A percentile compares a stretch with the other conserved stretches of the same genome.
Evolutionary conservation across 2,329 filamentous ascomycete species (phyloP).

Genomic region (Nothopassalora personata): DNA sequence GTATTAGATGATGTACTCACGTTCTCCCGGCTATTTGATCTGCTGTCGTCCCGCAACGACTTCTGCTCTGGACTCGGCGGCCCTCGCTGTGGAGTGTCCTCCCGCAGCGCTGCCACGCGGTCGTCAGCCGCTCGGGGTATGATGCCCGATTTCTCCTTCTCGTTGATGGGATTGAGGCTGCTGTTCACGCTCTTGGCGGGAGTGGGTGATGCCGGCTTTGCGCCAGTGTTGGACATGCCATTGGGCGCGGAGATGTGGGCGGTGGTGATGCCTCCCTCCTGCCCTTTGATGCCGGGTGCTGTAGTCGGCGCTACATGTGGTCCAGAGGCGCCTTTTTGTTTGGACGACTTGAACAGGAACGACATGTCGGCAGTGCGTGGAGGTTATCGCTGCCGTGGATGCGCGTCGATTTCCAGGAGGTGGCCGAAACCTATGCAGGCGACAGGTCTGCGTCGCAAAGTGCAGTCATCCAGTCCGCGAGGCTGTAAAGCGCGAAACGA

Average conservation of each 20-base stretch:
- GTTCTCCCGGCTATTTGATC: slow-evolving; percentile 24
- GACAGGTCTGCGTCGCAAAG: not conserved
- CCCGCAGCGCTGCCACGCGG: slow-evolving; percentile 11
- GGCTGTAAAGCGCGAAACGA: not conserved
- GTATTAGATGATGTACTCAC: slow-evolving; percentile 11
- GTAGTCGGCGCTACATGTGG: slow-evolving; percentile 34
- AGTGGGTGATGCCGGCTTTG: slow-evolving; percentile 41
- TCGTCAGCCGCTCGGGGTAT: slow-evolving; percentile 14
- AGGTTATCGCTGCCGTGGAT: not conserved
- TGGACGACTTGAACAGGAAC: slow-evolving; percentile 49
- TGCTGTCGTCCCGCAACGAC: slow-evolving; percentile 19
- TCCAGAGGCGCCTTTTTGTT: slow-evolving; percentile 27
- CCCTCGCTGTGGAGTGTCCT: slow-evolving; percentile 9
- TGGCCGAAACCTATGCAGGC: not conserved
- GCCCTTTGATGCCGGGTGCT: slow-evolving; percentile 51
- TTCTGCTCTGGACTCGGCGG: slow-evolving; percentile 23
- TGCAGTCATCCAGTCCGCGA: slow-evolving; percentile 6
- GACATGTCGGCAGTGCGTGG: slow-evolving; percentile 34
- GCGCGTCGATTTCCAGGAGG: slow-evolving; percentile 2
- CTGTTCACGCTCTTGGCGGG: slow-evolving; percentile 66
- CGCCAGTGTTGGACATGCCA: slow-evolving; percentile 31
- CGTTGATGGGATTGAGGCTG: slow-evolving; percentile 27
- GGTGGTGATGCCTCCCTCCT: slow-evolving; percentile 42
- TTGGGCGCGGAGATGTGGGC: slow-evolving; percentile 45
- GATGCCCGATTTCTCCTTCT: slow-evolving; percentile 11